Conservation (phyloP, 2,329 filamentous ascomycete genomes). For the Nothophaeocryptopus gaeumannii region DNA sequence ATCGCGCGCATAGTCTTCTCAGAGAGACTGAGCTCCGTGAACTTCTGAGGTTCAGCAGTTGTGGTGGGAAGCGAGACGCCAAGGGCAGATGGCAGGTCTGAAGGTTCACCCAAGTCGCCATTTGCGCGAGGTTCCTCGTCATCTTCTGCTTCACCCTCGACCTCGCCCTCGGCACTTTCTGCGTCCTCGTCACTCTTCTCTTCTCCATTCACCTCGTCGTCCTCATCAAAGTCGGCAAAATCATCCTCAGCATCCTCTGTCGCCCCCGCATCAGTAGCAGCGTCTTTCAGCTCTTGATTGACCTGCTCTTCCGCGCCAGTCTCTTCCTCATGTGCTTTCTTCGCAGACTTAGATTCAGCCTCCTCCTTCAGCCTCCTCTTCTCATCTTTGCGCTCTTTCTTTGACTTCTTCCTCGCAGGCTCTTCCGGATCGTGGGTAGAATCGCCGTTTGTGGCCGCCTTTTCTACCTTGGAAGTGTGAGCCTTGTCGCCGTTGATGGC, state of each 20-base stretch:
- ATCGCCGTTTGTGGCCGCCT: constrained; percentile 11
- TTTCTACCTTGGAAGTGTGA: constrained; percentile 12
- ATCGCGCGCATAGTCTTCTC: constrained; percentile 88
- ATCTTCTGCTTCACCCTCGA: constrained; percentile 32
- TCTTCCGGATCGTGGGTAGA: constrained; percentile 15
- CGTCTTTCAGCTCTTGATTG: constrained; percentile 30
- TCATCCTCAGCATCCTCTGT: constrained; percentile 30
- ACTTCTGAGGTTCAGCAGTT: constrained; percentile 64
- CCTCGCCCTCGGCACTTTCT: constrained; percentile 34
- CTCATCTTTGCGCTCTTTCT: constrained; percentile 23
- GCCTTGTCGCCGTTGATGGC: constrained; percentile 11
- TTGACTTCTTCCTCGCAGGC: constrained; percentile 26
- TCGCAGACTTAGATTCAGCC: constrained; percentile 4
- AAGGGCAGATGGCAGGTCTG: constrained; percentile 55
- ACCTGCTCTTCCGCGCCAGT: constrained; percentile 28
- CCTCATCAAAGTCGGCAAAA: constrained; percentile 36
- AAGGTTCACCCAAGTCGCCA: constrained; percentile 36
- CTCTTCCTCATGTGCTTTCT: constrained; percentile 19
- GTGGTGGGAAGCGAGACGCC: constrained; percentile 59
- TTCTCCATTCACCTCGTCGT: constrained; percentile 24
- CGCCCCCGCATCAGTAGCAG: constrained; percentile 19
- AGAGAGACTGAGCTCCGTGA: constrained; percentile 78
- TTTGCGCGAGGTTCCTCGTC: constrained; percentile 19
- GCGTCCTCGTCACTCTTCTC: constrained; percentile 36
- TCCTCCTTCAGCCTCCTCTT: constrained; percentile 14